Evolutionary conservation across 2,329 filamentous ascomycete species (phyloP), one percentile per base, ranked within the genome.

Genomic region (Exutisphaerella laricina): DNA sequence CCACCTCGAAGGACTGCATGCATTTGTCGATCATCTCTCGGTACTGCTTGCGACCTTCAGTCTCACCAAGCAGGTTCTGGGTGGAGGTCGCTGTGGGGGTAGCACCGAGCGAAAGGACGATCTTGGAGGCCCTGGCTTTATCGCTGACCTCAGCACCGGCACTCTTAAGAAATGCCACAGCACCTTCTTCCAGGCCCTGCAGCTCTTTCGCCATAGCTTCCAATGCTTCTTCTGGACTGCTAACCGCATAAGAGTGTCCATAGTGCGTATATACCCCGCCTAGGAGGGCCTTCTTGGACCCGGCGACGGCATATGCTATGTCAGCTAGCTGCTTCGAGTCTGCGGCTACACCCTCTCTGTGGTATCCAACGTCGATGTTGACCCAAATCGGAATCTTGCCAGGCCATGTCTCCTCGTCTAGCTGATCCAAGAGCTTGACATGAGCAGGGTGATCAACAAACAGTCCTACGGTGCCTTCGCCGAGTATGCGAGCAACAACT

Each of bases 341-440:
- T 0, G 78, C 73, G 1, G 69, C 57, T 0, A 88, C 71, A 14
- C 86, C 86, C 1, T 85, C 84, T 12, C 86, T 80, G 56, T 79
- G 73, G 53, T 79, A 79, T 8, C 84, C 84, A 38, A 84, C 80
- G 59, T 90, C 84, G 28, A 90, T 76, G 56, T 89, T 89, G 56
- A 89, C 68, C 57, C 81, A 85, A 10, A 85, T 68, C 0, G 70
- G 70, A 3, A 80, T 75, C 1, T 66, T 61, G 34, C 68, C 65
- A 12, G 58, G 64, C 38, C 71, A 74, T 1, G 70, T 68, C 1
- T 65, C 54, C 2, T 53, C 47, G 29, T 69, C 59, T 33, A 73
- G 65, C 4, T 72, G 58, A 0, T 66, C 57, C n/a, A 78, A 62
- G 4, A 71, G 64, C 1, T 69, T 59, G 2, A 86, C 61, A 59